Evolutionary conservation across 768 basidiomycete genomes (phyloP).

Genomic region (Baorangia bicolor): DNA sequence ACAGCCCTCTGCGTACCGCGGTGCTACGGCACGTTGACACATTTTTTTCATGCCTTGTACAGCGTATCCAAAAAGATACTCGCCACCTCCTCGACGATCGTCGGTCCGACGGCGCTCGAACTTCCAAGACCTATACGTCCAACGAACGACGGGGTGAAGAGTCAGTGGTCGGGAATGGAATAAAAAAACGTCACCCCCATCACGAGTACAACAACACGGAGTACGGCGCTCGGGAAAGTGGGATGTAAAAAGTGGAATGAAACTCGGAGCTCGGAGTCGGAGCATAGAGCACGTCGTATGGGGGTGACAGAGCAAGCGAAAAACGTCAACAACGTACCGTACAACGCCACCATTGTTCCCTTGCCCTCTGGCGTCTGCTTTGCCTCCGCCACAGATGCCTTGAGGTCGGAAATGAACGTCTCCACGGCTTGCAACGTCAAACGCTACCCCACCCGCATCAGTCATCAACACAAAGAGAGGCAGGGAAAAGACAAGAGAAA

Average conservation of each 20-base stretch:
- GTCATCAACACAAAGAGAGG: background rate
- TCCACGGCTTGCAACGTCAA: constrained; percentile 78
- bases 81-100: constrained; percentile 75
- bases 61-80: constrained; percentile 79
- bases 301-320: background rate
- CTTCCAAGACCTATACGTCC: constrained; percentile 64
- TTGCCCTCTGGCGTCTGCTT: constrained; percentile 60
- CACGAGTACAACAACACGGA: background rate
- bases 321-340: constrained; percentile 60
- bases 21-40: background rate
- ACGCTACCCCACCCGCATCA: constrained; percentile 44
- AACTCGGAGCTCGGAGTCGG: background rate
- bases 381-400: constrained; percentile 71
- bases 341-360: constrained; percentile 89
- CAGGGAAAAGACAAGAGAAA: background rate
- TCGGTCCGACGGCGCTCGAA: constrained; percentile 79
- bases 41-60: constrained; percentile 60
- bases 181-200: background rate
- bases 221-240: background rate
- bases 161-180: background rate
- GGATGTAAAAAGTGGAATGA: background rate
- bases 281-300: background rate
- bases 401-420: constrained; percentile 81
- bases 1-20: background rate
- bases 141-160: background rate